Conservation (phyloP, 2,329 filamentous ascomycete genomes). For the Juglanconis oblonga region DNA sequence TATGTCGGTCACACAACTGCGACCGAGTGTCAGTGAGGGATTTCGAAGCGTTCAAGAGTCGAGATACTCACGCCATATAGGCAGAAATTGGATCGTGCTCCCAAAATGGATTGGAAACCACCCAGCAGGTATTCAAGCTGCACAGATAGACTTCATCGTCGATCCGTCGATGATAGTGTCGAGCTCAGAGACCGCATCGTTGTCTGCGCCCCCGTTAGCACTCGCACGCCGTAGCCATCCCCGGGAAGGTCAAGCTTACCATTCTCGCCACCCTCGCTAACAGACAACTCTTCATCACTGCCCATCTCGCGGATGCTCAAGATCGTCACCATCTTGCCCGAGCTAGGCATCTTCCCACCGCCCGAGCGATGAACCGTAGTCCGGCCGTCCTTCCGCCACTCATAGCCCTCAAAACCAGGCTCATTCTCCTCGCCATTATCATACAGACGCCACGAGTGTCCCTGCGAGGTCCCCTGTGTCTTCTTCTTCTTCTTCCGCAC, state of each 20-base stretch:
- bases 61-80: constrained; percentile 5
- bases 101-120: neutral
- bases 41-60: neutral
- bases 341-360: neutral
- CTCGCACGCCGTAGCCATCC: neutral
- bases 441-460: constrained; percentile 11
- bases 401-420: neutral
- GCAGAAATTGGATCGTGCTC: neutral
- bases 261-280: neutral
- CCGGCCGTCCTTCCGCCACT: constrained; percentile 8
- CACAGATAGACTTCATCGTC: constrained; percentile 4
- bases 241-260: neutral
- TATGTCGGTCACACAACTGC: constrained; percentile 14
- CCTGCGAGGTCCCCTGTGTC: neutral
- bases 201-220: neutral
- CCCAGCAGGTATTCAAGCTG: neutral
- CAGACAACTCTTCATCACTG: constrained; percentile 6
- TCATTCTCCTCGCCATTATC: constrained; percentile 9
- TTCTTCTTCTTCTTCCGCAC: neutral
- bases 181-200: neutral
- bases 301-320: constrained; percentile 16
- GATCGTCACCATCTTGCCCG: constrained; percentile 9
- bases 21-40: neutral
- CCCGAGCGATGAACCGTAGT: constrained; percentile 12
- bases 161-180: neutral